These are phyloP conservation scores for Cyberlindnera maclurae DNA, from an alignment of 805 yeast genomes.

Conservation along the genomic window DNA sequence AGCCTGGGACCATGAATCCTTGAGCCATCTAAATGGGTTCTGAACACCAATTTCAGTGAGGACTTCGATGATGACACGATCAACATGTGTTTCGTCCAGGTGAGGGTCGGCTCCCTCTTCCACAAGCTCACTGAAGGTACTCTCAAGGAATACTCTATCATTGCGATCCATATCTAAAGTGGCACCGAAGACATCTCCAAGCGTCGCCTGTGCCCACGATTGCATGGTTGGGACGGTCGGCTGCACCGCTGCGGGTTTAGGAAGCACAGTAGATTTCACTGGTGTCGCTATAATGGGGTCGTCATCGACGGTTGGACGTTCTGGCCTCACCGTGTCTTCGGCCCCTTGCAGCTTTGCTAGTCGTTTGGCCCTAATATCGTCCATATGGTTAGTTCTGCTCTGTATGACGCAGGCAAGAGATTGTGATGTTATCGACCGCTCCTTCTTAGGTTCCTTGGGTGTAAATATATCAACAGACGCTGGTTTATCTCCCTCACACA, in stretches of 20 bases:
- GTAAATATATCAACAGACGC: too few relatives aligned
- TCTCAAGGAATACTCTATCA: slow-evolving; percentile 14
- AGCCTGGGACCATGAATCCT: slow-evolving; percentile 36
- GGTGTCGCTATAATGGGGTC: not conserved
- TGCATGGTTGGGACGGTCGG: not conserved
- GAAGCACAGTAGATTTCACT: not conserved
- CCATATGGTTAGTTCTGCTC: too few relatives aligned
- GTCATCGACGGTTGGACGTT: not conserved
- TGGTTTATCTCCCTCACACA: too few relatives aligned
- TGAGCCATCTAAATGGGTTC: slow-evolving; percentile 42
- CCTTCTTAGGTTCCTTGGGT: too few relatives aligned
- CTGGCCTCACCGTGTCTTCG: not conserved
- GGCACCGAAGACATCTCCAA: slow-evolving; percentile 15
- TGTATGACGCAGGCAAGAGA: too few relatives aligned
- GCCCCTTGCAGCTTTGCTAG: slow-evolving; percentile 16
- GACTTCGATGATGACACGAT: slow-evolving; percentile 46
- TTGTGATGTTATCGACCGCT: too few relatives aligned
- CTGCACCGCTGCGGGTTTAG: not conserved
- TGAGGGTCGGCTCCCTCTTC: slow-evolving; percentile 16
- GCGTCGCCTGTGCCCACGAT: slow-evolving; percentile 10
- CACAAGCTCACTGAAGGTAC: slow-evolving; percentile 19
- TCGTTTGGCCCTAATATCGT: slow-evolving; percentile 32
- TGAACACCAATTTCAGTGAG: slow-evolving; percentile 46
- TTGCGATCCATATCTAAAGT: slow-evolving; percentile 13
- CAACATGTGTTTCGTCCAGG: slow-evolving; percentile 27